These are phyloP conservation scores for Ophiocordyceps sinensis DNA, from an alignment of 2,329 filamentous ascomycete species.

Conservation along the genomic window DNA sequence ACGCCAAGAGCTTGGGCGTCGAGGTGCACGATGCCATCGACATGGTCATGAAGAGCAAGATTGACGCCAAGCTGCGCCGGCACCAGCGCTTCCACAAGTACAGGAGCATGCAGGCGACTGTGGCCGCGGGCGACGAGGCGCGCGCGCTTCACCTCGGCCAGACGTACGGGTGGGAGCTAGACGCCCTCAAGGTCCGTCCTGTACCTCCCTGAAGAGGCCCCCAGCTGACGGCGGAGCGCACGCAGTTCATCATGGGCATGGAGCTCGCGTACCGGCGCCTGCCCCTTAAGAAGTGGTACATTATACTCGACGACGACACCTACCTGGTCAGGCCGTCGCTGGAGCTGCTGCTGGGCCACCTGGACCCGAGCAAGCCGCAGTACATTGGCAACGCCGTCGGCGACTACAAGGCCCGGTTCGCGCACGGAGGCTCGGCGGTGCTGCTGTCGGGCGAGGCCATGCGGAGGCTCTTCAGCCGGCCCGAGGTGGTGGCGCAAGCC, in stretches of 20 bases:
- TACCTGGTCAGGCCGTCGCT: slow-evolving; percentile 36
- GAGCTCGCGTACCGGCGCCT: slow-evolving; percentile 34
- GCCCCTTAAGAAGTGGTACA: slow-evolving; percentile 43
- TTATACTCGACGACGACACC: slow-evolving; percentile 44
- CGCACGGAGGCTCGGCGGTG: slow-evolving; percentile 40
- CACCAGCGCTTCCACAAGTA: slow-evolving; percentile 27
- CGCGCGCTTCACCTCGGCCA: slow-evolving; percentile 22
- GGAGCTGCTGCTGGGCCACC: slow-evolving; percentile 29
- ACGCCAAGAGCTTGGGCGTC: slow-evolving; percentile 15
- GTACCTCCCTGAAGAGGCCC: not conserved
- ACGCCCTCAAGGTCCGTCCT: slow-evolving; percentile 31
- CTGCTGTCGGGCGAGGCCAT: slow-evolving; percentile 37
- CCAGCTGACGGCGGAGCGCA: slow-evolving; percentile 10
- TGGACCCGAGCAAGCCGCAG: slow-evolving; percentile 29
- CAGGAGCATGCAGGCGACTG: slow-evolving; percentile 20
- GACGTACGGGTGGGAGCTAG: slow-evolving; percentile 32
- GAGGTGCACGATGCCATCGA: slow-evolving; percentile 27
- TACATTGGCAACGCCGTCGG: slow-evolving; percentile 44
- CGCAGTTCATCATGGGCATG: slow-evolving; percentile 38
- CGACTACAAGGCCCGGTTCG: slow-evolving; percentile 39
- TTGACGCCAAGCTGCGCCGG: slow-evolving; percentile 10
- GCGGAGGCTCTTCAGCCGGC: slow-evolving; percentile 27
- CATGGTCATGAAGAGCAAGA: slow-evolving; percentile 17
- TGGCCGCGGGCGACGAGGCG: slow-evolving; percentile 22
- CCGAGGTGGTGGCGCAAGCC: slow-evolving; percentile 25